Evolutionary conservation across 192 early-diverging fungal genomes (phyloP).

Genomic region (Coemansia sp.): DNA sequence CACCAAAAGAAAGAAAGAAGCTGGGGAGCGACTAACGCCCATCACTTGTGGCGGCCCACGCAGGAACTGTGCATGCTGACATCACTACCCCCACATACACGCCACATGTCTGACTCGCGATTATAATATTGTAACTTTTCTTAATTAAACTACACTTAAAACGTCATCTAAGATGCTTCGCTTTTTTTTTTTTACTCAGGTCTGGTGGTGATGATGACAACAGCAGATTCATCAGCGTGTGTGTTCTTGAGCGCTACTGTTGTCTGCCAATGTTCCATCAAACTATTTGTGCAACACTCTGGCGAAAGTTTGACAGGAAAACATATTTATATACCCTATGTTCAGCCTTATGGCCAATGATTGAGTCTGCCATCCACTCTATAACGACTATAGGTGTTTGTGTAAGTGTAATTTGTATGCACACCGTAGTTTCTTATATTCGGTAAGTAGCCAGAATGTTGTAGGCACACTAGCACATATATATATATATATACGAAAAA

Average conservation of each 20-base stretch:
- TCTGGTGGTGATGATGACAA: not conserved
- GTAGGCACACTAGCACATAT: too few species aligned
- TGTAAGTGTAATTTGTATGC: too few species aligned
- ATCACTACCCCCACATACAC: not conserved
- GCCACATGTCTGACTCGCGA: not conserved
- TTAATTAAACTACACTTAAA: not conserved
- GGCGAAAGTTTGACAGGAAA: too few species aligned
- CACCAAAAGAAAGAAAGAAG: not conserved
- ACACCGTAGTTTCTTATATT: too few species aligned
- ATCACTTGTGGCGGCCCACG: not conserved
- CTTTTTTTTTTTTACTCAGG: not conserved
- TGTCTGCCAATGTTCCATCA: not conserved
- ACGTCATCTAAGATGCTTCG: not conserved
- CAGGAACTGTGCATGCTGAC: not conserved
- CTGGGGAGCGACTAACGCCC: not conserved
- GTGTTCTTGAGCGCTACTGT: not conserved
- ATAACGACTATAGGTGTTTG: too few species aligned
- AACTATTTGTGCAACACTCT: not conserved
- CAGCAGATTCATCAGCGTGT: not conserved
- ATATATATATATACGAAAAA: too few species aligned
- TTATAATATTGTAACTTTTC: not conserved
- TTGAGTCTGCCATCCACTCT: too few species aligned
- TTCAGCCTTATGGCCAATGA: too few species aligned
- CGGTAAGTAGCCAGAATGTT: too few species aligned
- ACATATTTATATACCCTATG: too few species aligned